Base-by-base conservation (phyloP, 2,329 filamentous ascomycete species). In the Pseudocercospora vitis region DNA sequence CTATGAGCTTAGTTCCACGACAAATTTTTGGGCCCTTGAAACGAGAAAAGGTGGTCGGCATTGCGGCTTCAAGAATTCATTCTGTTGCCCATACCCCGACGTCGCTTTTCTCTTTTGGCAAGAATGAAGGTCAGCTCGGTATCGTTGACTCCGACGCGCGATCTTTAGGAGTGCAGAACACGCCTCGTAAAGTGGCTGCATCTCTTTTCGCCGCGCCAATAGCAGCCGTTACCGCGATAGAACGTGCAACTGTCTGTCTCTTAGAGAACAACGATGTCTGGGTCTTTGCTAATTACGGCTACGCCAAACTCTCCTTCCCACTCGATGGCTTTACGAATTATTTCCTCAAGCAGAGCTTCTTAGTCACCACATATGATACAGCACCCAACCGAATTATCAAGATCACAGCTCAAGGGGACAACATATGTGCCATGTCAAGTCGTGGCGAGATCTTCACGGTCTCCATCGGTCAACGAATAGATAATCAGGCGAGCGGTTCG, bases 231-330 rank as follows among this genome's bases (percentile, higher is more conserved):
- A 88, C 89, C 0, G 92, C 91, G 3, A 96, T 95, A 54, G 92
- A 97, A 67, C 86, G 86, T 61, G 94, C 94, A 5, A 96, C 94
- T 0, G 86, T 87, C 1, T 87, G 91, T 58, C 74, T 99, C 23
- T 80, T 99, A 2, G 87, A 91, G 45, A 95, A 91, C 63, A 85
- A 88, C 62, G 90, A 91, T 16, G 90, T 97, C 7, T 95, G 88
- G 79, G 86, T 99, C 0, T 96, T 99, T 64, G 92, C 91, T 0
- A 95, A 95, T 62, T 97, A 95, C 65, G 92, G 92, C 3, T 97
- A 96, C 68, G 90, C 91, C n/a, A 89, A 90, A 59, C 79, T 97
- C 50, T 85, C 84, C 40, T 96, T 97, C 59, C 88, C 90, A 0
- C 76, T 89, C 28, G 88, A 91, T 60, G 81, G 83, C 4, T 86